These are phyloP conservation scores for Mycosphaerelloides madeirae DNA, from an alignment of 2,329 filamentous ascomycete genomes.

Conservation along the genomic window DNA sequence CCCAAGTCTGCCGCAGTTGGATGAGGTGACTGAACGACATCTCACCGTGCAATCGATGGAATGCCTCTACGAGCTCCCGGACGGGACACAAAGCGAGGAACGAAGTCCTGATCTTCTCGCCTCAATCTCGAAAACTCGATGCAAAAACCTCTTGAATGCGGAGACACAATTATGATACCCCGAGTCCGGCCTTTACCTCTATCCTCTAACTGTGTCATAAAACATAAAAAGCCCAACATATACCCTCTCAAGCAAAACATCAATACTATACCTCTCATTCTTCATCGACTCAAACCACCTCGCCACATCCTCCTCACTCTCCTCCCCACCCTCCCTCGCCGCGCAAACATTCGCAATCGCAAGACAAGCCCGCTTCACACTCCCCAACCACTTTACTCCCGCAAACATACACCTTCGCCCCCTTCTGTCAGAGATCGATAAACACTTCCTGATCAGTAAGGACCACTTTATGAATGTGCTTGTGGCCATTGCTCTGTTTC, in stretches of 20 bases:
- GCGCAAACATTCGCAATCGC: constrained; percentile 36
- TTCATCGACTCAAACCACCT: constrained; percentile 25
- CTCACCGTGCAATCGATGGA: no score
- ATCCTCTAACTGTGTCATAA: no score
- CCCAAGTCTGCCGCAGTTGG: constrained; percentile 1
- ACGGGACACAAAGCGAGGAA: no score
- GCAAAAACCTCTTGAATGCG: no score
- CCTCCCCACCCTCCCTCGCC: constrained; percentile 35
- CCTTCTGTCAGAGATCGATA: constrained; percentile 43
- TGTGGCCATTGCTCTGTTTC: constrained; percentile 44
- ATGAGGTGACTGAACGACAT: background rate
- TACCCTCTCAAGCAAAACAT: constrained; percentile 24
- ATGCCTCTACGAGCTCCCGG: no score
- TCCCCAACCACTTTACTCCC: constrained; percentile 50
- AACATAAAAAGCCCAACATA: no score
- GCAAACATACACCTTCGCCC: constrained; percentile 61
- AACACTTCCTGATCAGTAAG: constrained; percentile 45
- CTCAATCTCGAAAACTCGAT: no score
- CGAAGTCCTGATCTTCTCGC: no score
- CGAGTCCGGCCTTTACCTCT: no score
- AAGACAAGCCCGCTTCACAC: constrained; percentile 39
- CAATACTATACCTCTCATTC: constrained; percentile 24
- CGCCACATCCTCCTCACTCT: constrained; percentile 31
- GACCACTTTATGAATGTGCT: constrained; percentile 51
- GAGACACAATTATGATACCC: no score